Evolutionary conservation across 345 rosid genomes (phyloP).

Genomic region (Garcia nutans): DNA sequence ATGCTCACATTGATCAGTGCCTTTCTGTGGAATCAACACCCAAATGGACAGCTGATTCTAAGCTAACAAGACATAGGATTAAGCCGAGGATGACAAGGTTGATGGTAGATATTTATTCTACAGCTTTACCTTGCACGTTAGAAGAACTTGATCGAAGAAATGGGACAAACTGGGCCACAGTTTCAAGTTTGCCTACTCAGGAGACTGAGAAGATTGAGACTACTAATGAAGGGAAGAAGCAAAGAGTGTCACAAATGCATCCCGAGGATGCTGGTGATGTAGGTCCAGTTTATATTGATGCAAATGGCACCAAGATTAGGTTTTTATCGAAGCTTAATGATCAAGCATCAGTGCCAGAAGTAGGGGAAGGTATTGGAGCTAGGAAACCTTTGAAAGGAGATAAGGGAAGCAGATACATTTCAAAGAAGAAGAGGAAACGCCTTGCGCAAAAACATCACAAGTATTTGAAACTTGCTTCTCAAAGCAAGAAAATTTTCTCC

Average conservation of each 20-base stretch:
- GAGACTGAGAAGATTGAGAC: constrained; percentile 38
- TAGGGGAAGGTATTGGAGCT: constrained; percentile 33
- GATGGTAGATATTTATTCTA: constrained; percentile 79
- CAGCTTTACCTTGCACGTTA: constrained; percentile 64
- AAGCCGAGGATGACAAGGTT: constrained; percentile 71
- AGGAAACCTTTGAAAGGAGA: constrained; percentile 43
- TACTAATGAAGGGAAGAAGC: constrained; percentile 38
- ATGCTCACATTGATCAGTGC: constrained; percentile 99
- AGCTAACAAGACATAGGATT: constrained; percentile 57
- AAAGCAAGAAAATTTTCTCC: constrained; percentile 45
- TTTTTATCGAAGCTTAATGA: constrained; percentile 69
- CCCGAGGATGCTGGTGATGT: constrained; percentile 55
- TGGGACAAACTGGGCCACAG: constrained; percentile 63
- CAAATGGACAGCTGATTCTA: constrained; percentile 62
- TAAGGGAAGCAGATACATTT: constrained; percentile 42
- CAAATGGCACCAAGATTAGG: constrained; percentile 75
- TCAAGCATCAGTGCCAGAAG: constrained; percentile 28
- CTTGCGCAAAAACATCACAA: constrained; percentile 46
- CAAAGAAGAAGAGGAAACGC: constrained; percentile 46
- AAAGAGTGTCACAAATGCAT: constrained; percentile 36
- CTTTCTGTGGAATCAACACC: constrained; percentile 67
- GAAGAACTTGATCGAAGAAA: constrained; percentile 92
- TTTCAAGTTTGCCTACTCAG: constrained; percentile 43
- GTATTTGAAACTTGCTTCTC: constrained; percentile 52
- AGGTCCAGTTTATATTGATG: constrained; percentile 91